A percentile compares a stretch with the other conserved stretches of the same genome.
These are phyloP conservation scores for Lasiosphaeria ovina DNA, from an alignment of 495 filamentous ascomycete genomes.

Conservation along the genomic window DNA sequence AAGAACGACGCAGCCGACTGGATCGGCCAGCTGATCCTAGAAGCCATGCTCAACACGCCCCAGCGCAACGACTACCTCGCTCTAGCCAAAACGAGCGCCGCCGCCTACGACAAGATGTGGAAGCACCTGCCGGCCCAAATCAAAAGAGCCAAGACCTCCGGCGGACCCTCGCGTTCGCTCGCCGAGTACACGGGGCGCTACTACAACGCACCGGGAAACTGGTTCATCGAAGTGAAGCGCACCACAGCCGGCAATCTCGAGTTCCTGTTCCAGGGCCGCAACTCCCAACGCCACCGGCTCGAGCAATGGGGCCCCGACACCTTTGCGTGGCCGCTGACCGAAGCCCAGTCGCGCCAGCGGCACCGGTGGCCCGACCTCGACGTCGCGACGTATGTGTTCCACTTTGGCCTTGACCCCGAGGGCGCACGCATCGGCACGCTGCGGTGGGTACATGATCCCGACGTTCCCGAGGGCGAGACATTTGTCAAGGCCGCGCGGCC, in stretches of 20 bases:
- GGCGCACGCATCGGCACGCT: neutral
- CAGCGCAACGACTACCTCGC: neutral
- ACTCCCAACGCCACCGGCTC: neutral
- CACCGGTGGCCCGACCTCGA: slow-evolving; percentile 5
- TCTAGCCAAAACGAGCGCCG: neutral
- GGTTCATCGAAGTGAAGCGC: slow-evolving; percentile 4
- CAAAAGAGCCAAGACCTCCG: neutral
- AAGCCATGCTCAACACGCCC: neutral
- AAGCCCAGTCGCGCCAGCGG: neutral
- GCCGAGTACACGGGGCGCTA: slow-evolving; percentile 1
- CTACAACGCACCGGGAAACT: slow-evolving; percentile 1
- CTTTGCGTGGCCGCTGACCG: slow-evolving; percentile 2
- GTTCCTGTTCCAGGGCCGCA: neutral
- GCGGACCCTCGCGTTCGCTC: neutral
- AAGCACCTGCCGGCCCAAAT: neutral
- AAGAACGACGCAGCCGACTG: neutral
- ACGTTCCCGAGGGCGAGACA: neutral
- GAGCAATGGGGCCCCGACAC: neutral
- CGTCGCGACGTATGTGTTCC: slow-evolving; percentile 5
- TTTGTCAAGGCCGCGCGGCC: too few species aligned
- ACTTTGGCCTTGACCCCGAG: slow-evolving; percentile 1
- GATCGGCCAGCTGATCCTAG: neutral
- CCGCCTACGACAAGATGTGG: slow-evolving; percentile 5
- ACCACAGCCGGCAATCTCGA: too few species aligned
- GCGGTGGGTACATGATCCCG: slow-evolving; percentile 7